A percentile compares a stretch with the other conserved stretches of the same genome.
Evolutionary conservation across 2,329 filamentous ascomycete species (phyloP).

Genomic region (Aspergillus jensenii): DNA sequence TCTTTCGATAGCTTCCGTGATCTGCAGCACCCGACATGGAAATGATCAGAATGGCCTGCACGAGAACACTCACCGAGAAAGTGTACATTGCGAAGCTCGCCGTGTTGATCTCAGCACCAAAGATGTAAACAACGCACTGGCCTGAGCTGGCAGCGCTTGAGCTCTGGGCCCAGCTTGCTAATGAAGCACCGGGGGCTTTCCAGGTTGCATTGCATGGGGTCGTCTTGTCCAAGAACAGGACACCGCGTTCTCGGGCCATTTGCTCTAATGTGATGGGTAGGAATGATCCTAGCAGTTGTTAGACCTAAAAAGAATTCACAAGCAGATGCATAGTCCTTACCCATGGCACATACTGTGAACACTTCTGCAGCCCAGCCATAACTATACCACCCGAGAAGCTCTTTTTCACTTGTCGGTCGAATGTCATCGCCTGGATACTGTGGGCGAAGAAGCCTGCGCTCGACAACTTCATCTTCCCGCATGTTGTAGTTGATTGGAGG

Average conservation of each 20-base stretch:
- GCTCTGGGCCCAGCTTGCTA: neutral
- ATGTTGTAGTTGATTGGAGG: constrained; percentile 37
- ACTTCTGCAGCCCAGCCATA: constrained; percentile 97
- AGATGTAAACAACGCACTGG: constrained; percentile 79
- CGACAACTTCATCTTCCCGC: constrained; percentile 28
- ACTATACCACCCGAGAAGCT: constrained; percentile 91
- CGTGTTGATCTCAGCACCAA: constrained; percentile 88
- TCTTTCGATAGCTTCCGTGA: constrained; percentile 89
- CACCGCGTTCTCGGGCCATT: constrained; percentile 86
- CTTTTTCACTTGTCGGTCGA: constrained; percentile 80
- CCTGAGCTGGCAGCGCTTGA: constrained; percentile 38
- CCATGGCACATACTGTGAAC: constrained; percentile 86
- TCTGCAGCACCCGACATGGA: constrained; percentile 96
- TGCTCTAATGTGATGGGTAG: constrained; percentile 95
- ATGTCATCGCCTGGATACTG: constrained; percentile 82
- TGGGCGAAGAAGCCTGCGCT: constrained; percentile 37
- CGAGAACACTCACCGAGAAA: constrained; percentile 85
- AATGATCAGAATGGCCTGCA: constrained; percentile 88
- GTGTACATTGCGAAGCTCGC: constrained; percentile 98
- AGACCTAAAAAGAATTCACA: constrained; percentile 15
- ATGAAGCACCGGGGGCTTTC: constrained; percentile 31
- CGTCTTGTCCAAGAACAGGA: constrained; percentile 73
- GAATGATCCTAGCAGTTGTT: constrained; percentile 68
- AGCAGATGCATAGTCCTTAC: constrained; percentile 37
- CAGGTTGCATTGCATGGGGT: constrained; percentile 72